Percentiles rank a stretch among this genome's conserved stretches.
Conservation (phyloP, 2,329 filamentous ascomycete species). For the Cladosporium sp. region DNA sequence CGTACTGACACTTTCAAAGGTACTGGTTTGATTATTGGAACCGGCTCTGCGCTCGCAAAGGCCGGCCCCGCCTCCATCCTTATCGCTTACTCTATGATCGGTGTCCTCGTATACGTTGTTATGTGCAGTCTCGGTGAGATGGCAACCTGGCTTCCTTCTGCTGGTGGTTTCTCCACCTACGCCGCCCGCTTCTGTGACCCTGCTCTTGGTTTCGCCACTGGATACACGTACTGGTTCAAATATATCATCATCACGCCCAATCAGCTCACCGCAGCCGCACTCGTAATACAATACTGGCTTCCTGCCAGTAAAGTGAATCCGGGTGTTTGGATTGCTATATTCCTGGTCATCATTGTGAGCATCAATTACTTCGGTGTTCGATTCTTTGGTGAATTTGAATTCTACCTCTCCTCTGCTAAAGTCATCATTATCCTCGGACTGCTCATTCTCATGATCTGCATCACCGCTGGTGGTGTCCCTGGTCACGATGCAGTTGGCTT, state of each 20-base stretch:
- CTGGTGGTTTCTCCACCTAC: conserved; percentile 68
- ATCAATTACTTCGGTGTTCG: conserved; percentile 64
- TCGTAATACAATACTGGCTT: conserved; percentile 81
- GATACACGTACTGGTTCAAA: conserved; percentile 62
- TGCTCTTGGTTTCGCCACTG: conserved; percentile 76
- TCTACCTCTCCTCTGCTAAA: conserved; percentile 52
- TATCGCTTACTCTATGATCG: conserved; percentile 70
- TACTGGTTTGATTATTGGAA: conserved; percentile 73
- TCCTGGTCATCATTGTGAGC: conserved; percentile 46
- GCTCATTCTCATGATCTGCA: conserved; percentile 45
- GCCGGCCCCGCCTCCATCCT: conserved; percentile 66
- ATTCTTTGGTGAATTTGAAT: conserved; percentile 54
- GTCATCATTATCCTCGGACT: conserved; percentile 50
- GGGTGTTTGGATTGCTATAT: conserved; percentile 73
- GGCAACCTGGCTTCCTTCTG: conserved; percentile 78
- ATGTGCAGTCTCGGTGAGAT: conserved; percentile 84
- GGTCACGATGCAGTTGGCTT: conserved; percentile 43
- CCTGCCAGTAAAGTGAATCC: conserved; percentile 60
- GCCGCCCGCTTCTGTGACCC: conserved; percentile 67
- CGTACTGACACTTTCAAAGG: conserved; percentile 1
- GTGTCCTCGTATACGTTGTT: conserved; percentile 74
- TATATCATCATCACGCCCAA: conserved; percentile 87
- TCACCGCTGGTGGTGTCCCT: conserved; percentile 35
- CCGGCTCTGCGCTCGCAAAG: conserved; percentile 53
- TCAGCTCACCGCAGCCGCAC: conserved; percentile 75